Evolutionary conservation across 768 basidiomycete species (phyloP).

Genomic region (Mycena epipterygia): DNA sequence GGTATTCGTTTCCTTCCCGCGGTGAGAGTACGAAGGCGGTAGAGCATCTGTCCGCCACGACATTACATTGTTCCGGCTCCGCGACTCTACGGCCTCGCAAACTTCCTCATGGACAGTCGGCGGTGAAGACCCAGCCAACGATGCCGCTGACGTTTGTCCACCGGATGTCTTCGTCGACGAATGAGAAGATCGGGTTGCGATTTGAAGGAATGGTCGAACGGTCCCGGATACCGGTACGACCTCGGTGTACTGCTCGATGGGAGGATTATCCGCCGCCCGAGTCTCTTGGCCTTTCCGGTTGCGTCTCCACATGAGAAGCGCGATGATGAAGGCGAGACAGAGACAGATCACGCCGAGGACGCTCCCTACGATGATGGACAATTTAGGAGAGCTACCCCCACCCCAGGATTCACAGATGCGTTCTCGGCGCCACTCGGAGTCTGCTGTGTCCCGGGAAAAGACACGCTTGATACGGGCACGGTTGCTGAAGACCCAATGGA

Average conservation of each 20-base stretch:
- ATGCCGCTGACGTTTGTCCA: neutral
- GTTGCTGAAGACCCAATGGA: no score
- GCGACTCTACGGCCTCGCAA: neutral
- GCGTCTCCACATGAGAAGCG: neutral
- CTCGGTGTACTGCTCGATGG: neutral
- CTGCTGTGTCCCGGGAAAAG: no score
- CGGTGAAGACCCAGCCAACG: neutral
- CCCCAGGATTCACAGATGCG: no score
- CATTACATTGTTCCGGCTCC: neutral
- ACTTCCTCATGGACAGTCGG: neutral
- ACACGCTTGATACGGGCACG: no score
- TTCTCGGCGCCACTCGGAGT: no score
- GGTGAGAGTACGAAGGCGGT: constrained; percentile 15
- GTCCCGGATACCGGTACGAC: neutral
- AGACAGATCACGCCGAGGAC: constrained; percentile 1
- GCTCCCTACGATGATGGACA: neutral
- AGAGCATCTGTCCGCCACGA: neutral
- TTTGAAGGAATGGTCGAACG: neutral
- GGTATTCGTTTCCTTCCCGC: no score
- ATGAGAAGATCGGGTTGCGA: neutral
- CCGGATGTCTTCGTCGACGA: neutral
- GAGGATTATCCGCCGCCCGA: neutral
- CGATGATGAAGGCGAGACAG: neutral
- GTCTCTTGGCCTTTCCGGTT: neutral
- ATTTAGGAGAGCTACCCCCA: no score